Percentiles rank a stretch among this genome's conserved stretches.
Conservation (phyloP, 352 stramenopile genomes). For the Discostella stelligera region DNA sequence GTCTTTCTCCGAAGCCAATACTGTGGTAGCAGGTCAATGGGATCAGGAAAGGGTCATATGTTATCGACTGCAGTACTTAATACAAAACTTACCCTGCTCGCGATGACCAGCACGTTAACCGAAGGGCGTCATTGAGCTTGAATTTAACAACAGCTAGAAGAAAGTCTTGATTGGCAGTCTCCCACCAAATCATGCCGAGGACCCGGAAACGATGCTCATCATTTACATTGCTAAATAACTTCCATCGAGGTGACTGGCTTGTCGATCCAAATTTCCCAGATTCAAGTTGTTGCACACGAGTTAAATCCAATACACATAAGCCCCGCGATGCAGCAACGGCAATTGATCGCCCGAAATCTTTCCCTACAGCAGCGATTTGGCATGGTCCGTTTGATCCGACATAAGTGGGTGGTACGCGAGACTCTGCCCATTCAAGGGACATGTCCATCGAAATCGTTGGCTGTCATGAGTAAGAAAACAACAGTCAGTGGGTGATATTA, state of each 20-base stretch:
- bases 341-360: constrained; percentile 41
- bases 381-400: constrained; percentile 36
- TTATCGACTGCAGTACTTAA: background rate
- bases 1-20: constrained; percentile 39
- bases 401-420: constrained; percentile 40
- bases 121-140: constrained; percentile 9
- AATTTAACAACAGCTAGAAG: constrained; percentile 49
- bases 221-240: constrained; percentile 48
- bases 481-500: background rate
- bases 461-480: constrained; percentile 8
- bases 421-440: constrained; percentile 46
- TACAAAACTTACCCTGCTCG: constrained; percentile 25
- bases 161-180: constrained; percentile 34
- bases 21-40: constrained; percentile 12
- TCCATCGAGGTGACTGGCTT: constrained; percentile 39
- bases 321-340: constrained; percentile 41
- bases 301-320: constrained; percentile 50
- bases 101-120: constrained; percentile 46
- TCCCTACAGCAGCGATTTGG: constrained; percentile 33
- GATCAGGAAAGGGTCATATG: background rate
- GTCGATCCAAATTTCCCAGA: background rate
- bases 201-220: constrained; percentile 50
- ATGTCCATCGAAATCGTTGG: constrained; percentile 19
- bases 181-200: constrained; percentile 45
- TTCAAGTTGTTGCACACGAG: constrained; percentile 12